Base-by-base conservation (phyloP, 805 yeast species). In the Cyberlindnera maclurae region DNA sequence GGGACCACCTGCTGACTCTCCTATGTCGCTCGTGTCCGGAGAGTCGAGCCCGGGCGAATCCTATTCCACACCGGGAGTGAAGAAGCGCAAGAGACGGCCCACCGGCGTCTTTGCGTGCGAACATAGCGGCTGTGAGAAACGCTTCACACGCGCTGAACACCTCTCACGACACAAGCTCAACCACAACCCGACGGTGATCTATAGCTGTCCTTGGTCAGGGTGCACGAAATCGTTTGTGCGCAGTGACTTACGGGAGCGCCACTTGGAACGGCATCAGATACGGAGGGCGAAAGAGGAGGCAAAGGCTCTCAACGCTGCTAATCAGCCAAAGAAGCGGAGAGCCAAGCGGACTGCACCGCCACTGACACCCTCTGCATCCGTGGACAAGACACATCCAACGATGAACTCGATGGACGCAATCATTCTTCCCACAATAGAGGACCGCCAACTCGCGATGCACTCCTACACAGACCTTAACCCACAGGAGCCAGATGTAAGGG, bases 151-250 rank as follows among this genome's bases (percentile, higher is more conserved):
- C 36, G 70, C 78, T 2, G 86, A 79, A 50, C 86, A 79, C 58
- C 55, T 79, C 12, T 68, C 82, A 2, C 60, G 86, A 36, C 86
- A 79, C 52, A 70, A 75, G 50, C 62, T 79, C 36, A 79, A 79
- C 52, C 86, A 79, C 46, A 65, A 68, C 40, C 75, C 76, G 2
- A 64, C 69, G 15, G 71, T 71, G 38, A 75, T 79, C 10, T 78
- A 68, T 51, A 63, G 62, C 18, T 79, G 87, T 53, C 49, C 55
- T 0, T 65, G 65, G 56, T 61, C 68, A 10, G 59, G 61, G 3
- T 79, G 87, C 52, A 63, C 67, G 1, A 77, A 75, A 54, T 73
- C 79, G 0, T 79, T 79, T 62, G 86, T 79, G 1, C 58, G 87
- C 30, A 69, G 66, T 40, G 87, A 79, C 52, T 58, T 79, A 33